Evolutionary conservation across 1,139 yeast genomes (phyloP), one percentile per base, ranked within the genome.

Genomic region (Geotrichum bryndzae): DNA sequence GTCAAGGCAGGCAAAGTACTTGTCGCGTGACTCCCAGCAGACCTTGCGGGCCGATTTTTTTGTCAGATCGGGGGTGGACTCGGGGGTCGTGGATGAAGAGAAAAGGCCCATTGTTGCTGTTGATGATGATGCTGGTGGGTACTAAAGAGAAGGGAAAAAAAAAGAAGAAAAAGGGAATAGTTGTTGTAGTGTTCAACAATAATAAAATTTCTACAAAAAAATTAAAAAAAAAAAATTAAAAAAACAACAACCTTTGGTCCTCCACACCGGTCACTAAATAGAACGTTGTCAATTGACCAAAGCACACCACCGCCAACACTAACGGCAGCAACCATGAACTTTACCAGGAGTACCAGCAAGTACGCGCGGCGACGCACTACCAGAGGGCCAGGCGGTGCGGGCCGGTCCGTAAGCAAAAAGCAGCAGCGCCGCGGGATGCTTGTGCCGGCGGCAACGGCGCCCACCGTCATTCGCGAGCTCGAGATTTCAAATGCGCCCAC

Each of bases 1-100:
- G 69, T 86, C 88, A 55, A 87, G 74, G 69, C 92, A 87, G 2
- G 72, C 74, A 66, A 85, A 84, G 68, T 77, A 86, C 31, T 68
- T 67, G 69, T 87, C 92, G 63, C 92, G 77, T 22, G 87, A 77
- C 51, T 82, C 86, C 91, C 91, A 87, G 74, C 92, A 87, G 64
- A 74, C 74, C 67, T 81, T 79, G 64, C 90, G 78, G 61, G 81
- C 78, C 33, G 79, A 73, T 63, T 74, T 70, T 66, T 87, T 79
- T 65, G 79, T 80, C 64, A 85, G 85, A 38, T 83, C 79, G 22
- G 62, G 38, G 64, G 64, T 11, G 65, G 66, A 6, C 74, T 76
- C 25, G 72, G 75, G 60, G 68, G 71, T 23, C 66, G 66, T 54
- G 62, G 59, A 33, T 65, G 60, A 67, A 29, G 72, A 68, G 66